These are phyloP conservation scores for Amborella trichopoda DNA, from an alignment of 164 flowering plant species.

Conservation along the genomic window DNA sequence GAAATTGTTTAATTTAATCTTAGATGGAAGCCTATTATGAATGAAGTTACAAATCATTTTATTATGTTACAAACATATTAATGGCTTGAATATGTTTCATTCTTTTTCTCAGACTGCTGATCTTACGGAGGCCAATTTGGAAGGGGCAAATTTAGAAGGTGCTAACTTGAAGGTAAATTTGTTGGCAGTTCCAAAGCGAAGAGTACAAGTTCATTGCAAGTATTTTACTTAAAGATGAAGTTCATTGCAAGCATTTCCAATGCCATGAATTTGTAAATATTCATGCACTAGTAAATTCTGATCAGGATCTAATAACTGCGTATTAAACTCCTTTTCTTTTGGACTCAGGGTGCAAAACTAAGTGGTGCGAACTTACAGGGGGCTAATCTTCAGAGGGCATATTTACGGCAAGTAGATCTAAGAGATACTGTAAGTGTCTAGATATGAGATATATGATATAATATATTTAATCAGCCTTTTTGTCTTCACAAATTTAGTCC, in stretches of 20 bases:
- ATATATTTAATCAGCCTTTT: background rate
- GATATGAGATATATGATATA: background rate
- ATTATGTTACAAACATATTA: too few species aligned
- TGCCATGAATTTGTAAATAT: too few species aligned
- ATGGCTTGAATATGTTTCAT: background rate
- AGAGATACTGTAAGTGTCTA: slow-evolving; percentile 63
- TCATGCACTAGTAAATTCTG: too few species aligned
- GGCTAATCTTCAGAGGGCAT: slow-evolving; percentile 90
- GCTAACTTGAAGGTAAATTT: slow-evolving; percentile 53
- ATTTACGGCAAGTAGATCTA: slow-evolving; percentile 69
- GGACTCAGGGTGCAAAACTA: slow-evolving; percentile 78
- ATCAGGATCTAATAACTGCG: too few species aligned
- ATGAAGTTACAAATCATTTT: too few species aligned
- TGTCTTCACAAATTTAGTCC: background rate
- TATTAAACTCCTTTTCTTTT: background rate
- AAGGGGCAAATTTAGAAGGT: slow-evolving; percentile 94
- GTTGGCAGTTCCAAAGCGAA: background rate
- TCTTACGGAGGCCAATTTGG: slow-evolving; percentile 82
- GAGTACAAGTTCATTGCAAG: too few species aligned
- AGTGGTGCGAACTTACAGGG: slow-evolving; percentile 67
- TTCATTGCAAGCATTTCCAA: too few species aligned
- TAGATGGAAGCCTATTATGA: too few species aligned
- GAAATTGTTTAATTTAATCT: too few species aligned
- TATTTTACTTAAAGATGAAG: too few species aligned
- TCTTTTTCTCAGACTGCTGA: slow-evolving; percentile 57